Evolutionary conservation across 768 basidiomycete genomes (phyloP).

Genomic region (Phanerochaete carnosa): DNA sequence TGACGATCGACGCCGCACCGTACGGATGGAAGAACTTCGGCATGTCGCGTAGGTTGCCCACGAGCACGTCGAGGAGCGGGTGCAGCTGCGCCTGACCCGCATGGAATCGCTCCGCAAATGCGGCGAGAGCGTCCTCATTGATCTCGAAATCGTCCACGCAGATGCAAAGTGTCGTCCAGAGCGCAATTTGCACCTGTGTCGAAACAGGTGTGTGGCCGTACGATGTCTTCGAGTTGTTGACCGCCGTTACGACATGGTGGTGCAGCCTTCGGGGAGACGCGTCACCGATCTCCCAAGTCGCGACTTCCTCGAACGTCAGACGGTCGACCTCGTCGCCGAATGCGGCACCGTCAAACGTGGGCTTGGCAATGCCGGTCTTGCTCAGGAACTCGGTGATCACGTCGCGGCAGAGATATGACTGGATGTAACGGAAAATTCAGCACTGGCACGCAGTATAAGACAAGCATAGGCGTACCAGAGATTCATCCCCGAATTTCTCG

Average conservation of each 20-base stretch:
- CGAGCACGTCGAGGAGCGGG: conserved; percentile 2
- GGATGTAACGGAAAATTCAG: no score
- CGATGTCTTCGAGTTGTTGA: background rate
- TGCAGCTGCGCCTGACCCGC: conserved; percentile 4
- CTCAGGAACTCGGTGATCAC: background rate
- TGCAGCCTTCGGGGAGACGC: background rate
- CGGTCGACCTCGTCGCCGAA: background rate
- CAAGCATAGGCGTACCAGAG: no score
- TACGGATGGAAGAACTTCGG: no score
- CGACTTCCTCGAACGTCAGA: background rate
- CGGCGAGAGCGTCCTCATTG: background rate
- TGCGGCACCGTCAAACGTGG: background rate
- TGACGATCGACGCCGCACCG: no score
- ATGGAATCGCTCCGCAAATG: background rate
- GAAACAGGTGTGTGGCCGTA: background rate
- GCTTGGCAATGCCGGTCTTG: background rate
- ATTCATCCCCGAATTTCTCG: no score
- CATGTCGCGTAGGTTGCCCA: no score
- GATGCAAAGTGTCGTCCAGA: background rate
- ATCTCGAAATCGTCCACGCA: conserved; percentile 4
- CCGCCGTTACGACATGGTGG: background rate
- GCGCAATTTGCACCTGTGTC: conserved; percentile 3
- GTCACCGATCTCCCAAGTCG: background rate
- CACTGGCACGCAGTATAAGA: no score
- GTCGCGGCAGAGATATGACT: background rate